These are phyloP conservation scores for Saccharomycopsis crataegensis DNA, from an alignment of 1,139 yeast species.

Conservation along the genomic window DNA sequence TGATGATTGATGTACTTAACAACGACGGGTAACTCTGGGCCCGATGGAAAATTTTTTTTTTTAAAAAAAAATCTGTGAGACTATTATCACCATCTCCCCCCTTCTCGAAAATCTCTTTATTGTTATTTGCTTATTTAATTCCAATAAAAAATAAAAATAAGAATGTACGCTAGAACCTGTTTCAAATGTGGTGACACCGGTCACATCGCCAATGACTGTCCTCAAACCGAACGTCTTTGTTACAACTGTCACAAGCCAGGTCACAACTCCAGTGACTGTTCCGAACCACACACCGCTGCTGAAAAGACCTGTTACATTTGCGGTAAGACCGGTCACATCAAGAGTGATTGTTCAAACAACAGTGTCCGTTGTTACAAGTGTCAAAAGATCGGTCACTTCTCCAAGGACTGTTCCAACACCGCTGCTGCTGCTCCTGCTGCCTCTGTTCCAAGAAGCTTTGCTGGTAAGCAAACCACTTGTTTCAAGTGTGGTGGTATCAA, in stretches of 20 bases:
- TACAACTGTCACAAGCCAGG: constrained; percentile 91
- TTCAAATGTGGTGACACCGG: constrained; percentile 92
- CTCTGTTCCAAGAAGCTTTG: constrained; percentile 22
- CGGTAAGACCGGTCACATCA: constrained; percentile 74
- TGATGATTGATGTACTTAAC: not conserved
- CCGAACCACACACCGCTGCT: constrained; percentile 76
- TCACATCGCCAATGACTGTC: constrained; percentile 84
- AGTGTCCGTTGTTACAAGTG: constrained; percentile 59
- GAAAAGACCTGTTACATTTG: constrained; percentile 84
- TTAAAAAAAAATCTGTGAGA: not conserved
- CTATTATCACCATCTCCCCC: too few relatives aligned
- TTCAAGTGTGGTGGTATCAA: constrained; percentile 92
- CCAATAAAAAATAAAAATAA: not conserved
- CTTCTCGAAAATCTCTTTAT: too few relatives aligned
- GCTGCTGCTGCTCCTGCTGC: constrained; percentile 29
- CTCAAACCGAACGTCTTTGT: constrained; percentile 76
- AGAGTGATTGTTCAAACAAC: constrained; percentile 60
- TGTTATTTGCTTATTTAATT: not conserved
- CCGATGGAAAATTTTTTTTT: not conserved
- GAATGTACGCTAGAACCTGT: constrained; percentile 42
- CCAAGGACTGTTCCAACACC: constrained; percentile 59
- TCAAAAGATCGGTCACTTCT: constrained; percentile 73
- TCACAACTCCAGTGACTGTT: constrained; percentile 83
- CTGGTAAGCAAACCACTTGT: constrained; percentile 49
- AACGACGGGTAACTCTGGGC: not conserved